These are phyloP conservation scores for Hypoxylon sp. DNA, from an alignment of 2,329 filamentous ascomycete species.

Conservation along the genomic window DNA sequence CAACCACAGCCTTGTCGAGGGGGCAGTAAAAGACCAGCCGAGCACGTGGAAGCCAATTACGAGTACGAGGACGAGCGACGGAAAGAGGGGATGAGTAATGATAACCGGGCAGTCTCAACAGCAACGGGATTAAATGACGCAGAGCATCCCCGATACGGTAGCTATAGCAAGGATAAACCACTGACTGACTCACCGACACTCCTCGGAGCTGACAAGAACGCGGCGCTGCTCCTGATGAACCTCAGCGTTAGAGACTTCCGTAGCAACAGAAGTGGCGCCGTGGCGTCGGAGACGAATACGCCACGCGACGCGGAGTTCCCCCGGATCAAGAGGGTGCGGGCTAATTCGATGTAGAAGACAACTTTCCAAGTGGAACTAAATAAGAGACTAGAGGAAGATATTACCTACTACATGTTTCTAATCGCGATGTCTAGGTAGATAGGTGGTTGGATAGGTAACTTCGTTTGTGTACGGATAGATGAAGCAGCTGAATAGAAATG, in stretches of 20 bases:
- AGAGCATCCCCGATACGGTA: background rate
- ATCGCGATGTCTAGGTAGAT: constrained; percentile 12
- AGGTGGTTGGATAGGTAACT: background rate
- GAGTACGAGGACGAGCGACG: constrained; percentile 39
- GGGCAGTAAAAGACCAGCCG: constrained; percentile 52
- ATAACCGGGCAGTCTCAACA: background rate
- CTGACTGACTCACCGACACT: constrained; percentile 33
- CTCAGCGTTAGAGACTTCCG: constrained; percentile 60
- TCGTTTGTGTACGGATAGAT: constrained; percentile 27
- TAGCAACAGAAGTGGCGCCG: constrained; percentile 18
- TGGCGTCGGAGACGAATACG: constrained; percentile 43
- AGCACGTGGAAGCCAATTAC: constrained; percentile 50
- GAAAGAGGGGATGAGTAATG: background rate
- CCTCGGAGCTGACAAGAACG: constrained; percentile 61
- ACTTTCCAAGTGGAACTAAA: no score
- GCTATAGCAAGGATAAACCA: constrained; percentile 40
- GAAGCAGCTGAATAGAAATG: constrained; percentile 5
- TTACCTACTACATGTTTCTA: constrained; percentile 8
- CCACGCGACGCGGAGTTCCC: constrained; percentile 49
- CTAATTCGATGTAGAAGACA: constrained; percentile 57
- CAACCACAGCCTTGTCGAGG: constrained; percentile 39
- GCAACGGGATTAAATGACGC: constrained; percentile 1
- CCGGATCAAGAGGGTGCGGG: constrained; percentile 60
- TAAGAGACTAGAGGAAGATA: background rate
- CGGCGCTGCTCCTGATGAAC: constrained; percentile 65